Base-by-base conservation (phyloP, 805 yeast species). In the Ogataea pilisensis region DNA sequence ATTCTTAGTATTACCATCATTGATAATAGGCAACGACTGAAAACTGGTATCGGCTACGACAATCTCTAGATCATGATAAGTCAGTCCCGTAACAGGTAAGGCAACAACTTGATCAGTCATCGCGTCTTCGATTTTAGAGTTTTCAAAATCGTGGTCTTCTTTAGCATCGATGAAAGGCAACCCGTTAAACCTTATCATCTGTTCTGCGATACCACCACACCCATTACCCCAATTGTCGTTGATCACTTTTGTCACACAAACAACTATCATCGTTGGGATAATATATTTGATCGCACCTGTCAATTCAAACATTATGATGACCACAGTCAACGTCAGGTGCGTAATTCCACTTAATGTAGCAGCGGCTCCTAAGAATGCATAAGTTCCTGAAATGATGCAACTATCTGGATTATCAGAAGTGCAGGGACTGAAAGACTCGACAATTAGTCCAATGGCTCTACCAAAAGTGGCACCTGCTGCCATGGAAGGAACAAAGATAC, bases 381-480 rank as follows among this genome's bases (percentile, higher is more conserved):
- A 93, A 0, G 96, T 85, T 0, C 98, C 99, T 0, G 97, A 93
- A 9, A 89, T 86, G 26, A 93, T 80, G 52, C 95, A 87, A 2
- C 57, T 60, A 0, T 60, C 65, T 5, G 62, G 48, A 30, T 69
- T 72, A 60, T 55, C 26, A 8, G 34, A 42, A 6, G 64, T 47
- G 27, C 62, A 54, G 2, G 75, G 73, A 35, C 63, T 61, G 8
- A 53, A 33, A 2, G 65, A 48, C 48, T 85, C 85, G 43, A 87
- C 80, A 5, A 84, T 44, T 8, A 88, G 65, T 4, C 99, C 97
- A 11, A 93, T 53, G 0, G 90, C 83, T 38, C 97, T 72, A 7
- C 99, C 99, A 62, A 87, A 85, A 0, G 95, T 78, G 0, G 98
- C 97, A 18, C 99, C 99, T 1, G 89, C 85, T 0, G 96, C 90